Percentiles rank a stretch among this genome's conserved stretches.
These are phyloP conservation scores for Clitocybe nebularis DNA, from an alignment of 1,284 basidiomycete species.

Conservation along the genomic window DNA sequence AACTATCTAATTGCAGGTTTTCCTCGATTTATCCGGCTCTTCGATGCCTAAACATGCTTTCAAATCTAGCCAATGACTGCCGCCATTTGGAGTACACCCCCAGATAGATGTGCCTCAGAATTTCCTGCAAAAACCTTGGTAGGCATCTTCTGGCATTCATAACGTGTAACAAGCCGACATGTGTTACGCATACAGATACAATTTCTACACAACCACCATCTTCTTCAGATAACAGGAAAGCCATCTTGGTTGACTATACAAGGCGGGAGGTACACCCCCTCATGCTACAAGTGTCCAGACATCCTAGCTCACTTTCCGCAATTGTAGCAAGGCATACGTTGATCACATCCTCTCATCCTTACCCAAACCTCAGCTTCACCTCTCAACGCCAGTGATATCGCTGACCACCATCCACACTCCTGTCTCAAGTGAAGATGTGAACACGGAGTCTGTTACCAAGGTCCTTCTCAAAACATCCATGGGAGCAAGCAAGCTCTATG, in stretches of 20 bases:
- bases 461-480: conserved; percentile 42
- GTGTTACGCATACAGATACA: conserved; percentile 37
- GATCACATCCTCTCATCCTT: conserved; percentile 57
- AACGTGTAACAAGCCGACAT: background rate
- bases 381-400: conserved; percentile 53
- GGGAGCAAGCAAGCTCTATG: conserved; percentile 47
- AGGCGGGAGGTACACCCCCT: conserved; percentile 56
- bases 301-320: background rate
- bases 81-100: conserved; percentile 79
- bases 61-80: conserved; percentile 72
- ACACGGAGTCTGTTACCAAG: conserved; percentile 16
- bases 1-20: conserved; percentile 71
- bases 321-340: conserved; percentile 67
- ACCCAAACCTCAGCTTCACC: conserved; percentile 51
- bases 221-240: conserved; percentile 72
- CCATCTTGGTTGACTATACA: conserved; percentile 76
- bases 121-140: conserved; percentile 75
- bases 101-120: conserved; percentile 65
- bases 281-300: background rate
- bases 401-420: conserved; percentile 26
- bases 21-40: background rate
- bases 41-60: conserved; percentile 1
- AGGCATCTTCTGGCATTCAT: conserved; percentile 9
- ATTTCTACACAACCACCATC: conserved; percentile 80
- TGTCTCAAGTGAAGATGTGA: conserved; percentile 2